phyloP scores from a whole-genome alignment of 495 filamentous ascomycete genomes.

The Penicillium parvum region DNA sequence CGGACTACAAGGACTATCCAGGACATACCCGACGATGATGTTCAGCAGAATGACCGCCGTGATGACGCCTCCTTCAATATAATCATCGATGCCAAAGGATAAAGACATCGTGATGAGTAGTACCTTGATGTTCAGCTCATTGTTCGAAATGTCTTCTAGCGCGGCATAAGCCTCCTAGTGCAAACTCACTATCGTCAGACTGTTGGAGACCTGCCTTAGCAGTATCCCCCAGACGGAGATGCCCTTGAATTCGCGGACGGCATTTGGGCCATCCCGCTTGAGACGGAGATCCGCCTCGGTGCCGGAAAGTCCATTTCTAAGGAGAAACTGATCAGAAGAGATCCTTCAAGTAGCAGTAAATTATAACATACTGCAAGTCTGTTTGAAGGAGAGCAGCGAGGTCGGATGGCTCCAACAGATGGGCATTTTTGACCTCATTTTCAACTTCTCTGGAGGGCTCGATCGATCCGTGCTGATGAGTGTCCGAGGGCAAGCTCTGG shows the following conservation, averaged over 20 bases:
- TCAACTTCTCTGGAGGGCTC: neutral
- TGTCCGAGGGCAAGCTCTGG: neutral
- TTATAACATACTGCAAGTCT: constrained; percentile 23
- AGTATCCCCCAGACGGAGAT: constrained; percentile 55
- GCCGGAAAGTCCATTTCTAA: constrained; percentile 52
- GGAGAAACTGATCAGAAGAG: neutral
- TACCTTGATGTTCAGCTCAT: constrained; percentile 52
- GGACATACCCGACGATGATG: constrained; percentile 59
- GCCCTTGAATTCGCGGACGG: constrained; percentile 51
- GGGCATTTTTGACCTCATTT: constrained; percentile 16
- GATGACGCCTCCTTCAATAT: constrained; percentile 79
- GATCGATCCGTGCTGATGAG: constrained; percentile 1
- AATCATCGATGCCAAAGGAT: constrained; percentile 74
- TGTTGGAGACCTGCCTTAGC: constrained; percentile 59
- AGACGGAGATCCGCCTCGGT: constrained; percentile 52
- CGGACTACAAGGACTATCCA: too few relatives aligned
- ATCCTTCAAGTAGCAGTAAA: neutral
- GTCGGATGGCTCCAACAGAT: constrained; percentile 25
- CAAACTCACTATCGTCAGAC: constrained; percentile 52
- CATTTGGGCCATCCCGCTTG: constrained; percentile 55
- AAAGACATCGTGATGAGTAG: constrained; percentile 80
- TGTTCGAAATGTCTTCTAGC: too few relatives aligned
- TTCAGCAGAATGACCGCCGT: constrained; percentile 79
- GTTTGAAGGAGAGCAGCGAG: constrained; percentile 27
- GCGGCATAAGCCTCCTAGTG: too few relatives aligned